phyloP scores from a whole-genome alignment of 345 rosid genomes.

The Brassica nigra region DNA sequence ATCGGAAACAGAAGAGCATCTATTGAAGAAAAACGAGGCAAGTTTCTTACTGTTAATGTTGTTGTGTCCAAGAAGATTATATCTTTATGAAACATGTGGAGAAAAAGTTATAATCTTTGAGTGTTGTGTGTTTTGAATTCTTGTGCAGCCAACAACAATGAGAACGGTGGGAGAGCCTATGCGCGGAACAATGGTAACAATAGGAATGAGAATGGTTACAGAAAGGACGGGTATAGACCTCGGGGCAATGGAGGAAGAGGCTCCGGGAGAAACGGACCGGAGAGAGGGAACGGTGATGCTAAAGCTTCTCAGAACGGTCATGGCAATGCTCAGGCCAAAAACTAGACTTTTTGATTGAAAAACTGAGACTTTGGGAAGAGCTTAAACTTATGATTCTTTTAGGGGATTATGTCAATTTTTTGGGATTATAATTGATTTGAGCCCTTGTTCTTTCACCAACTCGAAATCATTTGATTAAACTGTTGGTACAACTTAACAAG shows the following conservation, averaged over 20 bases:
- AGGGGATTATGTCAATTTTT: neutral
- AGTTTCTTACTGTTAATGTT: slow-evolving; percentile 22
- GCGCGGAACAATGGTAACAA: slow-evolving; percentile 44
- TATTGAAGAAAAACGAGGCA: slow-evolving; percentile 73
- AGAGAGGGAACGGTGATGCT: slow-evolving; percentile 30
- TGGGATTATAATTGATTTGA: neutral
- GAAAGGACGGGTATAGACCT: slow-evolving; percentile 50
- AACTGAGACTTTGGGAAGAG: neutral
- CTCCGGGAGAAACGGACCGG: slow-evolving; percentile 18
- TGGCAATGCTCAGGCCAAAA: slow-evolving; percentile 22
- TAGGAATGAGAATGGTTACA: slow-evolving; percentile 55
- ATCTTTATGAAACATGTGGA: neutral
- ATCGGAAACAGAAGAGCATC: slow-evolving; percentile 64
- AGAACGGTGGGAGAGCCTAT: slow-evolving; percentile 35
- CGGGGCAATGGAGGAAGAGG: slow-evolving; percentile 51
- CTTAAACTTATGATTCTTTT: neutral
- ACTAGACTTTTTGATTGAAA: slow-evolving; percentile 22
- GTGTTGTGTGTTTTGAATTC: neutral
- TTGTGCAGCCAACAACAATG: slow-evolving; percentile 43
- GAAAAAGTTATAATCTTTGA: neutral
- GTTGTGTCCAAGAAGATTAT: neutral
- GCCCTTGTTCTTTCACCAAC: neutral
- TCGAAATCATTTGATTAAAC: neutral
- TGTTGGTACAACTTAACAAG: slow-evolving; percentile 8
- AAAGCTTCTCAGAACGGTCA: slow-evolving; percentile 38